These are phyloP conservation scores for Plasmodium gonderi DNA, from an alignment of 169 alveolate genomes.

Conservation along the genomic window DNA sequence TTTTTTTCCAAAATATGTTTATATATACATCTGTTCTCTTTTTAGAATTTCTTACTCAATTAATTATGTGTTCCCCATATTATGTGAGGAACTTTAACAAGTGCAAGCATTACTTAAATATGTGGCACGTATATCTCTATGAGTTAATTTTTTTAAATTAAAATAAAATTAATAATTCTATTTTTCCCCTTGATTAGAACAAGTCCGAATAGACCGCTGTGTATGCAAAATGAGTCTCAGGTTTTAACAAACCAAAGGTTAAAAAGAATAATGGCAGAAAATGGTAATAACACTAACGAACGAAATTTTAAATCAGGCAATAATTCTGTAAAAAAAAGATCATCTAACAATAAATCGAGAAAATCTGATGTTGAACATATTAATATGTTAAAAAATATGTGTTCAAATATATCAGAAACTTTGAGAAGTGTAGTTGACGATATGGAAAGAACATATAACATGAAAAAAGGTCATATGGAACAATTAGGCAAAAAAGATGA, in stretches of 20 bases:
- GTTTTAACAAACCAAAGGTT: neutral
- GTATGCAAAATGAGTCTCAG: neutral
- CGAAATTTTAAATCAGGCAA: neutral
- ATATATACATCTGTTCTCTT: neutral
- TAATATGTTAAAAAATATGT: neutral
- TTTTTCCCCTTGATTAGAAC: neutral
- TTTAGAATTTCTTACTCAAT: neutral
- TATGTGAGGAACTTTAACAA: neutral
- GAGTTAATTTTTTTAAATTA: neutral
- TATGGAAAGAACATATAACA: neutral
- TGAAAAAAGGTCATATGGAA: neutral
- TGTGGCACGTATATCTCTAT: neutral
- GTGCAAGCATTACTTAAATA: neutral
- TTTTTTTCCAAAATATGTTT: neutral
- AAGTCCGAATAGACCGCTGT: neutral
- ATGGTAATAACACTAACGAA: neutral
- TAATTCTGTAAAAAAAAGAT: neutral
- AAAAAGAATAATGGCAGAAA: slow-evolving; percentile 9
- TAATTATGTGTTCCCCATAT: neutral
- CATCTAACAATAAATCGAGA: neutral
- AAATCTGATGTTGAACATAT: neutral
- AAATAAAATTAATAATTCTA: neutral
- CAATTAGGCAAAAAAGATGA: neutral
- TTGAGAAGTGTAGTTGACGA: neutral
- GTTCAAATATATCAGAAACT: slow-evolving; percentile 1